These are phyloP conservation scores for Nectriaceae sp. DNA, from an alignment of 2,329 filamentous ascomycete genomes.

Conservation along the genomic window DNA sequence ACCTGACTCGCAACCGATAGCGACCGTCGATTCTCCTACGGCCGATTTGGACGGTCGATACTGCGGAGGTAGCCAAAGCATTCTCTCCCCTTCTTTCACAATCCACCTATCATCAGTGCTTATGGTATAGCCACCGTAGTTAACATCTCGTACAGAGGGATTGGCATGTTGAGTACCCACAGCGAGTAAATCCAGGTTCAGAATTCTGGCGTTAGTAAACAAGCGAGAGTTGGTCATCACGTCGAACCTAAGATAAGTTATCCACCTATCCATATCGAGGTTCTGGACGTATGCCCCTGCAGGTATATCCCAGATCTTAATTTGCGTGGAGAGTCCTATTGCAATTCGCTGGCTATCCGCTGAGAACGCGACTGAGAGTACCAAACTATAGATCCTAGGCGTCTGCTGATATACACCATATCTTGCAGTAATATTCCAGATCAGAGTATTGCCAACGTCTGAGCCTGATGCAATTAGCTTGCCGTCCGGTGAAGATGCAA, in stretches of 20 bases:
- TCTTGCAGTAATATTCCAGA: neutral
- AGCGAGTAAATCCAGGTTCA: neutral
- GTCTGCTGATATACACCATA: neutral
- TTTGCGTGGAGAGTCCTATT: neutral
- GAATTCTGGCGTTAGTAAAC: neutral
- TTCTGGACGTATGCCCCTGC: neutral
- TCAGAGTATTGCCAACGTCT: neutral
- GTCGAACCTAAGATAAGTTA: too few species aligned
- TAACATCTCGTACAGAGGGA: too few species aligned
- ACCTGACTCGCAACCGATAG: too few species aligned
- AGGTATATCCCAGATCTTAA: neutral
- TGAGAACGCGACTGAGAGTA: neutral
- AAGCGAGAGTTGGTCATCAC: too few species aligned
- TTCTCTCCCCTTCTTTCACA: neutral
- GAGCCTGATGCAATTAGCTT: neutral
- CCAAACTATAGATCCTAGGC: neutral
- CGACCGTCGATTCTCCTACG: neutral
- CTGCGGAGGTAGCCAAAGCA: neutral
- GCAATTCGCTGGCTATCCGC: neutral
- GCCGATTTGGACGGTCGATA: neutral
- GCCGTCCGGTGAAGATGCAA: neutral
- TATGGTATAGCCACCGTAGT: too few species aligned
- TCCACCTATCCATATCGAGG: neutral
- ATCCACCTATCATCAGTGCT: neutral
- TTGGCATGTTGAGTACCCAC: neutral